Conservation (phyloP, 345 rosid genomes). For the Salix exigua region DNA sequence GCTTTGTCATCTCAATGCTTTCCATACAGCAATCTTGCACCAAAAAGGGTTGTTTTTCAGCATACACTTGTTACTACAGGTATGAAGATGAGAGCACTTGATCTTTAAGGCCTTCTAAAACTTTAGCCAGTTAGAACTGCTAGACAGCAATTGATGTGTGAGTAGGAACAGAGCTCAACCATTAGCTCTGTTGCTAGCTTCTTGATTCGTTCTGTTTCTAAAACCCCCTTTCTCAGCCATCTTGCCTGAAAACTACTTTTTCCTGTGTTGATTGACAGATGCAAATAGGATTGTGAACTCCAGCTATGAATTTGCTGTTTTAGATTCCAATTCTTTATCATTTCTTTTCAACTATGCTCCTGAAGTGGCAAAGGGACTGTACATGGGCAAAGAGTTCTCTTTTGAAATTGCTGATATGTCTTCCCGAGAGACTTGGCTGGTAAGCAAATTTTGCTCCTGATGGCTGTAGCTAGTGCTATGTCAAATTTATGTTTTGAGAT, state of each 20-base stretch:
- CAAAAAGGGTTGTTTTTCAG: slow-evolving; percentile 87
- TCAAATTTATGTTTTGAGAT: not conserved
- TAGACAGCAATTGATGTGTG: not conserved
- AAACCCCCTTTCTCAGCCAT: not conserved
- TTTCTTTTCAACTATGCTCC: slow-evolving; percentile 75
- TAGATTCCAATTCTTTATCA: slow-evolving; percentile 74
- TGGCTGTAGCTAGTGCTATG: not conserved
- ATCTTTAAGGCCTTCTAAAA: not conserved
- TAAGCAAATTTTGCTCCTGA: slow-evolving; percentile 25
- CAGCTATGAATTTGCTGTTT: slow-evolving; percentile 65
- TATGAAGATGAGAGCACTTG: slow-evolving; percentile 27
- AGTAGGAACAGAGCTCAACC: not conserved
- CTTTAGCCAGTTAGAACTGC: not conserved
- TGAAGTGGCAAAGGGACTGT: slow-evolving; percentile 57
- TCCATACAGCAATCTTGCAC: slow-evolving; percentile 85
- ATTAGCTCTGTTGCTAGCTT: not conserved
- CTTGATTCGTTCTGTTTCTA: not conserved
- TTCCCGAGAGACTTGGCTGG: slow-evolving; percentile 59
- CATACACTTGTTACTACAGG: slow-evolving; percentile 70
- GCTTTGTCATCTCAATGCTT: slow-evolving; percentile 86
- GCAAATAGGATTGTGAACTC: slow-evolving; percentile 53
- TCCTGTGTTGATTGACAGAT: slow-evolving; percentile 42
- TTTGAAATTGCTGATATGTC: slow-evolving; percentile 45
- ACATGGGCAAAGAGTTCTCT: slow-evolving; percentile 47
- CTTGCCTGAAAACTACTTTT: slow-evolving; percentile 7